phyloP scores from a whole-genome alignment of 306 rosid genomes.

The Clitoria ternatea region DNA sequence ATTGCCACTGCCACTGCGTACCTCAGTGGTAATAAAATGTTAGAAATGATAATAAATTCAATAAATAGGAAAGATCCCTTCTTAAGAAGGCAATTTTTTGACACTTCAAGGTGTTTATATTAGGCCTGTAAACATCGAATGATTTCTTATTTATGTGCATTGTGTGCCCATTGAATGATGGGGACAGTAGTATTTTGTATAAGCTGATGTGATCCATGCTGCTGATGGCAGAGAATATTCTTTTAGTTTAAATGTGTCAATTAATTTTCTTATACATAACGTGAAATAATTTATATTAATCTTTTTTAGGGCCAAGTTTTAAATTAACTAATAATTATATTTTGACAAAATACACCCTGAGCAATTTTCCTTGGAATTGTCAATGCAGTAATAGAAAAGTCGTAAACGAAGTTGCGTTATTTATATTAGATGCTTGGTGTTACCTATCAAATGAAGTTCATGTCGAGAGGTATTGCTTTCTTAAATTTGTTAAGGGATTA shows the following conservation, averaged over 20 bases:
- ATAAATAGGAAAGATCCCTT: conserved; percentile 37
- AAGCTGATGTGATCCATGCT: conserved; percentile 21
- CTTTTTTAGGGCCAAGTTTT: not conserved
- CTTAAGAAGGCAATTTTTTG: conserved; percentile 29
- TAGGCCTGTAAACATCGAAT: conserved; percentile 34
- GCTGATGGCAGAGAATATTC: conserved; percentile 2
- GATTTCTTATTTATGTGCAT: conserved; percentile 14
- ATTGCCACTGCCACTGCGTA: conserved; percentile 11
- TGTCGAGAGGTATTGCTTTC: too few species aligned
- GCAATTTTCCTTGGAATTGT: not conserved
- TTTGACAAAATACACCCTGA: not conserved
- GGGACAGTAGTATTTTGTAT: conserved; percentile 17
- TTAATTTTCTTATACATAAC: not conserved
- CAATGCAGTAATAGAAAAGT: not conserved
- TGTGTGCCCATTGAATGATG: conserved; percentile 22
- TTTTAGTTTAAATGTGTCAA: not conserved
- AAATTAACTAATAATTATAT: not conserved
- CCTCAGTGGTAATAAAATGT: conserved; percentile 40
- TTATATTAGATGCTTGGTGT: too few species aligned
- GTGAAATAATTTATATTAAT: not conserved
- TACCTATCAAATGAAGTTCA: too few species aligned
- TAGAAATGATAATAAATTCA: conserved; percentile 38
- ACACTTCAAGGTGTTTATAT: conserved; percentile 24
- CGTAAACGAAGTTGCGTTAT: too few species aligned
- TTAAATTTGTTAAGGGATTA: too few species aligned